Evolutionary conservation across 2,329 filamentous ascomycete genomes (phyloP), one percentile per base, ranked within the genome.

Genomic region (Coccinonectria pachysandricola): DNA sequence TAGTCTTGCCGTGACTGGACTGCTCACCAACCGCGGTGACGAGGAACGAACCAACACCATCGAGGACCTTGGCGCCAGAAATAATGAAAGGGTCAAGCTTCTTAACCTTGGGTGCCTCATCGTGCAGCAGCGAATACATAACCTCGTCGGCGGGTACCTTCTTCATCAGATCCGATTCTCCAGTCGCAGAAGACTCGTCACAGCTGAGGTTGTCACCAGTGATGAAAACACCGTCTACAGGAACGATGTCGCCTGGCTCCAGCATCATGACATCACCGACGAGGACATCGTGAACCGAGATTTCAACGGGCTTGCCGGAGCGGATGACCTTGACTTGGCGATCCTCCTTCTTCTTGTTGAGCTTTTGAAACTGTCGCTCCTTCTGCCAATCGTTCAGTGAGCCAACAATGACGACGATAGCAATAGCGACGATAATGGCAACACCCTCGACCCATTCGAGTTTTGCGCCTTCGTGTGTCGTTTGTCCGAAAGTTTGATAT

Each of bases 121-220:
- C 58, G 0, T 32, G 19, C 3, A 36, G 4, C 8, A 78, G 59
- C 7, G 62, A 59, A 15, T 64, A 55, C 52, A 68, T 70, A 26
- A 75, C 74, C 25, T 70, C 62, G n/a, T 73, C 62, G 4, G 67
- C 75, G 3, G 59, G 48, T 0, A 65, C 71, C 56, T 83, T 83
- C 52, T 74, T 78, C 47, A 82, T 69, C 24, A 75, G 65, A 40
- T 83, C 77, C 0, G 76, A 82, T 52, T 83, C 78, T 32, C 79
- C 78, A 16, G 78, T 83, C 1, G 75, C 74, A 6, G 76, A 80
- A 4, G 75, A 80, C 45, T 83, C 79, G 39, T 83, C 79, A 42
- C 77, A 83, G 48, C 76, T 60, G 14, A 64, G 39, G 7, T 54
- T 54, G 27, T 63, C 56, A 1, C 61, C 61, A 7, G 63, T 58